phyloP scores from a whole-genome alignment of 2,329 filamentous ascomycete genomes.

The Neurospora sp. region DNA sequence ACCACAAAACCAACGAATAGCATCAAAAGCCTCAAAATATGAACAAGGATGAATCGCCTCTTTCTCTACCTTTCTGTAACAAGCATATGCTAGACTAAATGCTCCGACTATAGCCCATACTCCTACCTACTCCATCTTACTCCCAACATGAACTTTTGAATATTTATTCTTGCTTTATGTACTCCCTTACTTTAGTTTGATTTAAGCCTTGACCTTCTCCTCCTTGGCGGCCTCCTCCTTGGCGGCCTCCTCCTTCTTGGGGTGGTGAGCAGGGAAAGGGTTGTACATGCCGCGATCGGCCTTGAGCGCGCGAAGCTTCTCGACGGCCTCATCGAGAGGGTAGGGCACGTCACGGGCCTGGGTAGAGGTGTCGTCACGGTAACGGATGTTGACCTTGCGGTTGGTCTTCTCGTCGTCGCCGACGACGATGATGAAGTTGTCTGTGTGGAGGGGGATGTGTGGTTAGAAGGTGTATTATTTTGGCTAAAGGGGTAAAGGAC shows the following conservation, averaged over 20 bases:
- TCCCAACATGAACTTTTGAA: background rate
- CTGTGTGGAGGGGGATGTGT: conserved; percentile 5
- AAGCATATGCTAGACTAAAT: background rate
- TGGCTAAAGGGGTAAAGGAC: conserved; percentile 42
- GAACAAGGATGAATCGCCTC: background rate
- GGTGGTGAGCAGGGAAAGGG: conserved; percentile 21
- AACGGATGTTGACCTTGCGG: conserved; percentile 52
- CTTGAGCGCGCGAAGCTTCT: conserved; percentile 44
- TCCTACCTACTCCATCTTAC: background rate
- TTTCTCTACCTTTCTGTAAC: background rate
- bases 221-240: conserved; percentile 9
- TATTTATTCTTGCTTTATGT: background rate
- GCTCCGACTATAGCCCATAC: background rate
- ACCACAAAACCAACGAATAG: background rate
- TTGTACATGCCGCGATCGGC: conserved; percentile 33
- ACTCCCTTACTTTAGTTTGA: background rate
- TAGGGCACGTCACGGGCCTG: conserved; percentile 53
- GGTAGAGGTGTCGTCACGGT: conserved; percentile 52
- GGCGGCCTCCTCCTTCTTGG: conserved; percentile 16
- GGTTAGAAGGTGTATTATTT: background rate
- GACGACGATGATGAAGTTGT: conserved; percentile 37
- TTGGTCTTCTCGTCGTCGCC: conserved; percentile 52
- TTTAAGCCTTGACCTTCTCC: conserved; percentile 1
- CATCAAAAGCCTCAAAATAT: background rate
- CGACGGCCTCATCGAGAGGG: conserved; percentile 44